Evolutionary conservation across 257 asterid species (phyloP).

Genomic region (Lithospermum erythrorhizon): DNA sequence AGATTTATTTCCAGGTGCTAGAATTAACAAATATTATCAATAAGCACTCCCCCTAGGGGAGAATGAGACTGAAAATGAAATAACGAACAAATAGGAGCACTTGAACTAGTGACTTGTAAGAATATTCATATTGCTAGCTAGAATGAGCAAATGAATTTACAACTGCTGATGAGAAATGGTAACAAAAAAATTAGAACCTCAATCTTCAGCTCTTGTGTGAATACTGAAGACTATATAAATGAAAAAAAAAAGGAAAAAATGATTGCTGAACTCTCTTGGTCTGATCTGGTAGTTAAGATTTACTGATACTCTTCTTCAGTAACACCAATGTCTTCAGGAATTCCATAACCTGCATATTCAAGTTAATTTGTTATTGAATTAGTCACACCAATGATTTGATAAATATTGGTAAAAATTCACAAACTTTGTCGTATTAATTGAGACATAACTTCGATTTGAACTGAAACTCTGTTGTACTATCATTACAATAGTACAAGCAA

Average conservation of each 20-base stretch:
- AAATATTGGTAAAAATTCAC: no score
- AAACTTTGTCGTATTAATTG: no score
- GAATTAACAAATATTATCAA: no score
- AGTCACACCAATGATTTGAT: neutral
- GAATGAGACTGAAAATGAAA: no score
- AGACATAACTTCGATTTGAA: neutral
- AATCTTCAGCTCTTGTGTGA: neutral
- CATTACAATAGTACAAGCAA: no score
- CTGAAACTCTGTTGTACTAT: no score
- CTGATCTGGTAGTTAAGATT: neutral
- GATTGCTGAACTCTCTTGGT: neutral
- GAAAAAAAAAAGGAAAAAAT: no score
- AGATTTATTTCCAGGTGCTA: no score
- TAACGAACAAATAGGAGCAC: no score
- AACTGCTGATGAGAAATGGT: neutral
- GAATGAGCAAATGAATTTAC: neutral
- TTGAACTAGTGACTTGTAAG: neutral
- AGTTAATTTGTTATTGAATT: neutral
- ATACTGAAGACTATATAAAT: no score
- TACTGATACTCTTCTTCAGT: conserved; percentile 37
- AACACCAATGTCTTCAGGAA: conserved; percentile 60
- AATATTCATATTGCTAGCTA: neutral
- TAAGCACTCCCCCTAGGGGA: no score
- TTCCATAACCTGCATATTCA: conserved; percentile 57
- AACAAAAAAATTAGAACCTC: neutral